These are phyloP conservation scores for Obelidium mucronatum DNA, from an alignment of 192 early-diverging fungal species.

Conservation along the genomic window DNA sequence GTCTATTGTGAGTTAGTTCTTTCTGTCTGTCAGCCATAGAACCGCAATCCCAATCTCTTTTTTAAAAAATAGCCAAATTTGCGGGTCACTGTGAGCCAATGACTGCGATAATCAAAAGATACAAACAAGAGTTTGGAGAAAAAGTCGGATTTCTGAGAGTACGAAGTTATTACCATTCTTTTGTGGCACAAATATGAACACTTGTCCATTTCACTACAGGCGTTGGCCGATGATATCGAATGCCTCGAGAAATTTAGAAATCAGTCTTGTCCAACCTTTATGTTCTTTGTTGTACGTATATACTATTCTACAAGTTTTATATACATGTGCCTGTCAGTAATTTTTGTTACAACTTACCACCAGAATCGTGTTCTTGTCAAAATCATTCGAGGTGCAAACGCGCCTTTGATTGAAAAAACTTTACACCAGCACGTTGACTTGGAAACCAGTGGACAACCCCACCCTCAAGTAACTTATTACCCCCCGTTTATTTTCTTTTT, in stretches of 20 bases:
- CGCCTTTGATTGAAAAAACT: conserved; percentile 59
- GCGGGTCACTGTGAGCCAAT: conserved; percentile 70
- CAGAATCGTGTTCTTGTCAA: conserved; percentile 63
- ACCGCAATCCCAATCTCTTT: background rate
- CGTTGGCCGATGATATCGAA: conserved; percentile 56
- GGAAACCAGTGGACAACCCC: conserved; percentile 38
- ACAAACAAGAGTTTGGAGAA: conserved; percentile 65
- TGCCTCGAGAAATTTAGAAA: conserved; percentile 54
- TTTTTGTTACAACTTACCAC: background rate
- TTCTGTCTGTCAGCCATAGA: no score
- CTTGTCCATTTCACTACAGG: conserved; percentile 49
- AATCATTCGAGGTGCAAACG: conserved; percentile 64
- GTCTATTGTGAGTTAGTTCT: conserved; percentile 53
- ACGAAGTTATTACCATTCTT: background rate
- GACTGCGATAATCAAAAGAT: conserved; percentile 63
- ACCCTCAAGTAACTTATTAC: background rate
- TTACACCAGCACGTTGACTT: conserved; percentile 64
- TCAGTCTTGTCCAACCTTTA: conserved; percentile 67
- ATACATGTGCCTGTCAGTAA: background rate
- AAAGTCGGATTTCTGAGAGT: conserved; percentile 56
- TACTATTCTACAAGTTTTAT: no score
- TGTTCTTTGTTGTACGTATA: conserved; percentile 59
- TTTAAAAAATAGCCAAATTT: conserved; percentile 63
- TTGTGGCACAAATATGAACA: conserved; percentile 5
- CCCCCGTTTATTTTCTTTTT: no score